Percentiles rank a stretch among this genome's conserved stretches.
phyloP scores from a whole-genome alignment of 2,329 filamentous ascomycete genomes.

The Cryphonectria radicalis region DNA sequence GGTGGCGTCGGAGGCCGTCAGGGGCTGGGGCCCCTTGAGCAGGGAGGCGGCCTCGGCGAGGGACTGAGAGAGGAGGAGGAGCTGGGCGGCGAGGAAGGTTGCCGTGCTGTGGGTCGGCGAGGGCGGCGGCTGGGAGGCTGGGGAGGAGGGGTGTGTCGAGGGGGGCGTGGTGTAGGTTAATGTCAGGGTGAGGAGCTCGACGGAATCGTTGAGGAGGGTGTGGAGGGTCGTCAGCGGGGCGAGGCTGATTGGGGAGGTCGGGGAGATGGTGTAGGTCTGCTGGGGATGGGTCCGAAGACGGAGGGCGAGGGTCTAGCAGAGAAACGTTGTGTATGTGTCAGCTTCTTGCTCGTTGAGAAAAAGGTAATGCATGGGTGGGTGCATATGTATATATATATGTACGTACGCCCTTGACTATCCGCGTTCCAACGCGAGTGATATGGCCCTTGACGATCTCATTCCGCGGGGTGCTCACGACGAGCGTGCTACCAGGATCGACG shows the following conservation, averaged over 20 bases:
- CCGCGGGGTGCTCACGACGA: constrained; percentile 84
- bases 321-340: not conserved
- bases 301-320: constrained; percentile 70
- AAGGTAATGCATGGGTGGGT: not conserved
- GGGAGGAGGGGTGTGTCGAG: constrained; percentile 45
- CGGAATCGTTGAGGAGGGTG: constrained; percentile 77
- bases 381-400: not conserved
- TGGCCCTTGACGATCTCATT: constrained; percentile 92
- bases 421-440: constrained; percentile 87
- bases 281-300: constrained; percentile 70
- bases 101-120: constrained; percentile 44
- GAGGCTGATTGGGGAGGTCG: constrained; percentile 60
- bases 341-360: not conserved
- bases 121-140: constrained; percentile 59
- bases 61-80: constrained; percentile 59
- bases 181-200: constrained; percentile 81
- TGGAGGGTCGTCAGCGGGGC: constrained; percentile 73
- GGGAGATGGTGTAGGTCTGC: constrained; percentile 53
- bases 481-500: constrained; percentile 81
- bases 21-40: constrained; percentile 57
- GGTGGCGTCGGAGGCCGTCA: constrained; percentile 43
- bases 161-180: constrained; percentile 55
- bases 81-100: constrained; percentile 57
- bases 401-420: constrained; percentile 86
- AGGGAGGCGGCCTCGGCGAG: constrained; percentile 56